phyloP scores from a whole-genome alignment of 352 stramenopile genomes.

The Plasmopara halstedii region DNA sequence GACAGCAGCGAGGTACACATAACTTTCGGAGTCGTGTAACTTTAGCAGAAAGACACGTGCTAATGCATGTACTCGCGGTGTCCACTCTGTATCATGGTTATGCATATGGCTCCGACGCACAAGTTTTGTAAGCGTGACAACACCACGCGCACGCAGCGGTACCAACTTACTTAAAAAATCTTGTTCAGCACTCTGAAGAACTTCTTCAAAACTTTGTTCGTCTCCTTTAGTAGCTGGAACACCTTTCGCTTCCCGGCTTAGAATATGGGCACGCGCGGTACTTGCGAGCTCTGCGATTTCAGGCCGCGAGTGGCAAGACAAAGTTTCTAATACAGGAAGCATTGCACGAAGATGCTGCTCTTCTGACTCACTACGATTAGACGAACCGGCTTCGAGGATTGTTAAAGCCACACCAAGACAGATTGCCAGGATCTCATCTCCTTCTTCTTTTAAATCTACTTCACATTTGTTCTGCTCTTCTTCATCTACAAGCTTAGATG shows the following conservation, averaged over 20 bases:
- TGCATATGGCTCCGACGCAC: conserved; percentile 51
- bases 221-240: background rate
- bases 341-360: conserved; percentile 51
- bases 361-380: conserved; percentile 35
- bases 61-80: conserved; percentile 38
- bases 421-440: conserved; percentile 68
- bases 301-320: conserved; percentile 44
- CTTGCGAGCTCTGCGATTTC: conserved; percentile 69
- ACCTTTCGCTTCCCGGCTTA: conserved; percentile 28
- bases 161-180: conserved; percentile 61
- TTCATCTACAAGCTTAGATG: conserved; percentile 24
- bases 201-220: conserved; percentile 47
- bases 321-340: conserved; percentile 49
- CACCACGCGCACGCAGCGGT: conserved; percentile 59
- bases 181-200: conserved; percentile 39
- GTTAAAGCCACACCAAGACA: conserved; percentile 71
- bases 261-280: conserved; percentile 54
- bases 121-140: conserved; percentile 71
- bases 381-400: conserved; percentile 63
- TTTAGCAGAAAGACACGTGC: conserved; percentile 53
- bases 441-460: conserved; percentile 28
- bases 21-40: conserved; percentile 67
- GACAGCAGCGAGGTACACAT: conserved; percentile 77
- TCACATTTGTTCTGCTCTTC: conserved; percentile 8
- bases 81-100: conserved; percentile 35